These are phyloP conservation scores for Aspergillus costaricaensis DNA, from an alignment of 2,329 filamentous ascomycete genomes.

Conservation along the genomic window DNA sequence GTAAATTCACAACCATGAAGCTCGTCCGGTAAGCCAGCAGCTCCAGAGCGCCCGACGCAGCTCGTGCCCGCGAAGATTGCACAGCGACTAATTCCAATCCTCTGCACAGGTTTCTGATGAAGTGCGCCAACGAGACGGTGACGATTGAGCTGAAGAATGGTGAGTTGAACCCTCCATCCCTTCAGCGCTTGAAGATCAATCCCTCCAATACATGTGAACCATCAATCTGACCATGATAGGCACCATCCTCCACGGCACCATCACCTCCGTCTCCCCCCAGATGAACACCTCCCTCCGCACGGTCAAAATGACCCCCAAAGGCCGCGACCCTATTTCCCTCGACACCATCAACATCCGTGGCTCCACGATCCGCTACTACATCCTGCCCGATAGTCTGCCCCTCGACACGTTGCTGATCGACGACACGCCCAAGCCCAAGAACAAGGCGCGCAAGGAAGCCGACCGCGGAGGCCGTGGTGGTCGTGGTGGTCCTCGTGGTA, in stretches of 20 bases:
- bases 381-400: constrained; percentile 91
- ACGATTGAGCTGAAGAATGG: constrained; percentile 99
- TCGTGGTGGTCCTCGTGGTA: constrained; percentile 52
- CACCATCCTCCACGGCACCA: constrained; percentile 94
- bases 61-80: neutral
- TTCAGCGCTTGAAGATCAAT: neutral
- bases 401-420: constrained; percentile 95
- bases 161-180: constrained; percentile 53
- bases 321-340: constrained; percentile 81
- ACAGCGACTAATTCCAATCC: constrained; percentile 2
- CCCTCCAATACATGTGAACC: neutral
- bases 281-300: constrained; percentile 97
- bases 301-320: constrained; percentile 93
- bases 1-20: constrained; percentile 71
- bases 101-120: constrained; percentile 85
- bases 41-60: neutral
- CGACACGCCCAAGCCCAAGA: constrained; percentile 97
- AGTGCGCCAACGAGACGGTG: constrained; percentile 97
- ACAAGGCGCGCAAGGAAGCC: constrained; percentile 94
- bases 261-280: constrained; percentile 92
- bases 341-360: constrained; percentile 97
- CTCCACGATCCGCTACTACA: constrained; percentile 93
- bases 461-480: constrained; percentile 54
- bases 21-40: constrained; percentile 71
- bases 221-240: constrained; percentile 53